A percentile compares a stretch with the other conserved stretches of the same genome.
Evolutionary conservation across 345 rosid species (phyloP).

Genomic region (Hibiscus mutabilis): DNA sequence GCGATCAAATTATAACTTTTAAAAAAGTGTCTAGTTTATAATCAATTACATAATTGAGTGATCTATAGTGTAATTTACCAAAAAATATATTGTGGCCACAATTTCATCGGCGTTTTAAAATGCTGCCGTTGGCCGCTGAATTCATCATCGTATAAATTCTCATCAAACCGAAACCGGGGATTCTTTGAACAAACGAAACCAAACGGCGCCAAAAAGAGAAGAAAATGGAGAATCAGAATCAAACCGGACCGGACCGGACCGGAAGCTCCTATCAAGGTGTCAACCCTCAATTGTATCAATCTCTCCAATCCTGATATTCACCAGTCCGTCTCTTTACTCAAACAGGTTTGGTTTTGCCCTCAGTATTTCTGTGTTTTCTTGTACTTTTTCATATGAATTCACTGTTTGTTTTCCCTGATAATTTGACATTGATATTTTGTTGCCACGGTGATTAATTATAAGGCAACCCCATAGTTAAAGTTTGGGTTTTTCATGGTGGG

Average conservation of each 20-base stretch:
- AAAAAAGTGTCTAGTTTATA: too few relatives aligned
- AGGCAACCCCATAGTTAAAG: not conserved
- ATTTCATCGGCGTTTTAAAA: too few relatives aligned
- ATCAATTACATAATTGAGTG: too few relatives aligned
- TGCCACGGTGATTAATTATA: not conserved
- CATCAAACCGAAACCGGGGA: too few relatives aligned
- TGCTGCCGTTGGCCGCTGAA: too few relatives aligned
- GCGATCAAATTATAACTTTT: too few relatives aligned
- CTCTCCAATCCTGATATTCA: constrained; percentile 28
- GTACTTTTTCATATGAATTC: not conserved
- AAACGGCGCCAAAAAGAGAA: not conserved
- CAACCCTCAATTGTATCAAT: constrained; percentile 52
- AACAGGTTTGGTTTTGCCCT: constrained; percentile 35
- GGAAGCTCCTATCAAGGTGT: constrained; percentile 14
- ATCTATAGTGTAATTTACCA: too few relatives aligned
- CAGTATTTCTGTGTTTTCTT: not conserved
- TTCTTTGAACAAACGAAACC: not conserved
- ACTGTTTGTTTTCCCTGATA: not conserved
- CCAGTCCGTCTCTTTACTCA: constrained; percentile 41
- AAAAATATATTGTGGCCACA: too few relatives aligned
- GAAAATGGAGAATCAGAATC: not conserved
- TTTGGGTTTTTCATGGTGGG: not conserved
- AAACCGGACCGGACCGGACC: not conserved
- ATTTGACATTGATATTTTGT: not conserved
- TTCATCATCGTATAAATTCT: too few relatives aligned